These are phyloP conservation scores for Mycena sanguinolenta DNA, from an alignment of 768 basidiomycete genomes.

Conservation along the genomic window DNA sequence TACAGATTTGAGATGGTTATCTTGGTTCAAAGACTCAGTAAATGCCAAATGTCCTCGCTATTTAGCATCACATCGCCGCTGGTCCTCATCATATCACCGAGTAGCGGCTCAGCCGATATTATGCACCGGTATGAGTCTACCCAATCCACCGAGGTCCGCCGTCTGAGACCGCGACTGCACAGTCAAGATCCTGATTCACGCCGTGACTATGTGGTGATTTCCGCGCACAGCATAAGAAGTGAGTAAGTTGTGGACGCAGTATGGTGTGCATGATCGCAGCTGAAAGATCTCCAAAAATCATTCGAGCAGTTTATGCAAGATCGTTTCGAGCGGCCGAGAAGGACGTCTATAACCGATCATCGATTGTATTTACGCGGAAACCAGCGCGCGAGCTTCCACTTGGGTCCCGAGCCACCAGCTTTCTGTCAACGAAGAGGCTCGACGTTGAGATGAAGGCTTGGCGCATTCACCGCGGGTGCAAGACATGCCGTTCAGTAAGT, in stretches of 20 bases:
- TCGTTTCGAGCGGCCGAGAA: background rate
- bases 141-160: background rate
- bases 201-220: background rate
- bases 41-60: background rate
- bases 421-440: conserved; percentile 1
- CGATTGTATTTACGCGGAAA: background rate
- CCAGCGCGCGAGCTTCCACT: background rate
- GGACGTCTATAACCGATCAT: background rate
- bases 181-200: too few relatives aligned
- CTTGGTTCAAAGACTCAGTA: background rate
- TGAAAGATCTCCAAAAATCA: background rate
- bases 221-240: background rate
- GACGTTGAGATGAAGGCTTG: background rate
- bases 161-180: too few relatives aligned
- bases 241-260: background rate
- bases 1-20: conserved; percentile 5
- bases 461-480: background rate
- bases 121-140: background rate
- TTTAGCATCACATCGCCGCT: background rate
- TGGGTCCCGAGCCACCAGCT: background rate
- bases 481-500: background rate
- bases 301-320: background rate
- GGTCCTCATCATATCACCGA: conserved; percentile 1
- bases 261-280: background rate
- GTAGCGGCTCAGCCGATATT: background rate